Conservation (phyloP, 78 protist species). For the Monosiga brevicollis region DNA sequence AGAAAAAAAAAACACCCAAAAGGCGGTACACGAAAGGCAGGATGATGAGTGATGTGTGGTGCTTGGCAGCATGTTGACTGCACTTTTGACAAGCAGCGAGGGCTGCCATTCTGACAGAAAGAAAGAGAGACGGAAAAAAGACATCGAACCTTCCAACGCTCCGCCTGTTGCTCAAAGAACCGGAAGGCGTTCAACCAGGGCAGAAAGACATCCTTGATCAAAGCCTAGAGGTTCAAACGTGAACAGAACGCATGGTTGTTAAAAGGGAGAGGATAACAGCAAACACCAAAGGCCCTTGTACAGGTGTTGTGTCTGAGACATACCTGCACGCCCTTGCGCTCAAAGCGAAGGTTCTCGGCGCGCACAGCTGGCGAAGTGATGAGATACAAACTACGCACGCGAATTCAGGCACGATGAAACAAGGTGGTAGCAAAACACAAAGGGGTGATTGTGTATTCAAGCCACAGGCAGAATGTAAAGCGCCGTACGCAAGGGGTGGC, state of each 20-base stretch:
- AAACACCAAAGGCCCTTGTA: too few relatives aligned
- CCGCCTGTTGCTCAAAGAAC: conserved; percentile 75
- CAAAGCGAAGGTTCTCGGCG: conserved; percentile 89
- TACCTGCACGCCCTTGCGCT: conserved; percentile 47
- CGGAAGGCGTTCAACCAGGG: conserved; percentile 94
- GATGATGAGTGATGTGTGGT: too few relatives aligned
- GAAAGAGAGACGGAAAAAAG: too few relatives aligned
- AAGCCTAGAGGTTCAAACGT: conserved; percentile 62
- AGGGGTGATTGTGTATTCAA: neutral
- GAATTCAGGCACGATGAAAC: neutral
- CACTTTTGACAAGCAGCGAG: too few relatives aligned
- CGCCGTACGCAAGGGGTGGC: neutral
- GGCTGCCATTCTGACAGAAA: too few relatives aligned
- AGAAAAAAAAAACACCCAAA: too few relatives aligned
- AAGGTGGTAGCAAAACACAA: neutral
- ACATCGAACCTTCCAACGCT: neutral
- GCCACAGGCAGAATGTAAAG: neutral
- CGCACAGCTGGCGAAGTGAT: conserved; percentile 96
- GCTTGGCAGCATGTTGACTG: too few relatives aligned
- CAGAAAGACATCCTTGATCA: conserved; percentile 82
- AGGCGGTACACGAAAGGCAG: too few relatives aligned
- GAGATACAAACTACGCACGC: conserved; percentile 70
- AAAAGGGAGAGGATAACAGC: conserved; percentile 3
- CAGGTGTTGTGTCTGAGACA: too few relatives aligned
- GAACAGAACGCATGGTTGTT: neutral